These are phyloP conservation scores for Phyllachora maydis DNA, from an alignment of 2,329 filamentous ascomycete genomes.

Conservation along the genomic window DNA sequence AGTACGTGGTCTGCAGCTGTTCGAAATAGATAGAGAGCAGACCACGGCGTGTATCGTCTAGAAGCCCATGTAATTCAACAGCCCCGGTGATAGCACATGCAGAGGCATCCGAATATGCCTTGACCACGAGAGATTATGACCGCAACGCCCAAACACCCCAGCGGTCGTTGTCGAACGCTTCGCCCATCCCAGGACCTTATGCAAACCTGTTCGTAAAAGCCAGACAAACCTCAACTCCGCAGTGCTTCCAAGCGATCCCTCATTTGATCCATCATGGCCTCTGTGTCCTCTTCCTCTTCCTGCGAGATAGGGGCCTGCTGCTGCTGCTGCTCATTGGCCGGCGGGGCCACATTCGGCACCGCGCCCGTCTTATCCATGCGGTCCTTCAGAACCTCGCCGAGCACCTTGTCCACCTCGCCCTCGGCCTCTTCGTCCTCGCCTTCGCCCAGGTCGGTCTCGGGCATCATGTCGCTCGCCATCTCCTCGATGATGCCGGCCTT, in stretches of 20 bases:
- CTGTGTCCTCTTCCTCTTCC: conserved; percentile 64
- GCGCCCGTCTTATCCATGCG: conserved; percentile 45
- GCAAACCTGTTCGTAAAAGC: too few species aligned
- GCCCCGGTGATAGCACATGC: too few species aligned
- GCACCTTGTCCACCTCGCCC: conserved; percentile 75
- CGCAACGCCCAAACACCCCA: too few species aligned
- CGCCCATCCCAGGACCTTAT: too few species aligned
- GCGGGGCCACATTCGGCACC: conserved; percentile 16
- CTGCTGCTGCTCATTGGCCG: conserved; percentile 27
- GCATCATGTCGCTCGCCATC: conserved; percentile 76
- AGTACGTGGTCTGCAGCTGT: too few species aligned
- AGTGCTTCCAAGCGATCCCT: conserved; percentile 74
- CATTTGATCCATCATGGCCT: conserved; percentile 89
- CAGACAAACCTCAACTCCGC: conserved; percentile 56
- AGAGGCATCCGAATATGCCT: too few species aligned
- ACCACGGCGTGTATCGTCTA: too few species aligned
- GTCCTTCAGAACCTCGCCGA: conserved; percentile 79
- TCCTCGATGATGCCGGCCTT: conserved; percentile 96
- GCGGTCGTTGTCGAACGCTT: too few species aligned
- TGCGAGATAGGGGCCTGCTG: conserved; percentile 28
- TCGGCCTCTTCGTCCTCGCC: conserved; percentile 58
- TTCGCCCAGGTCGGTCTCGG: conserved; percentile 51
- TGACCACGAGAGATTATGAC: too few species aligned
- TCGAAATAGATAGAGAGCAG: too few species aligned
- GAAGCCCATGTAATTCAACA: too few species aligned